Conservation (phyloP, 2,329 filamentous ascomycete species). For the Penicillium brevicompactum region DNA sequence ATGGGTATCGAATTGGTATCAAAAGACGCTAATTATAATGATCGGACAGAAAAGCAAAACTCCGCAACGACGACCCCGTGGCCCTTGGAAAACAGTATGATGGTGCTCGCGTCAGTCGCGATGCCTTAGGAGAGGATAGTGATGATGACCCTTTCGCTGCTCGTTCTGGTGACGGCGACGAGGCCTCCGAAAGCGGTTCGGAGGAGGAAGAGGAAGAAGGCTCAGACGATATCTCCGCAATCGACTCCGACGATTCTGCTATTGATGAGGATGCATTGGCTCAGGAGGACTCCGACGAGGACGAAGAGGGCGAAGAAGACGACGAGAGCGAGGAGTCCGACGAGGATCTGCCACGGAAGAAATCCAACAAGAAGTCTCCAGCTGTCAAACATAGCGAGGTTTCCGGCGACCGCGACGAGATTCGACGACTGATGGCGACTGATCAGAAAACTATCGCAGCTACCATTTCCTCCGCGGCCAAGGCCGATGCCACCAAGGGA, state of each 20-base stretch:
- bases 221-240: constrained; percentile 26
- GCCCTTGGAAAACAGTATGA: constrained; percentile 78
- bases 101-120: constrained; percentile 73
- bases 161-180: constrained; percentile 34
- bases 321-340: constrained; percentile 29
- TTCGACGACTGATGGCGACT: constrained; percentile 68
- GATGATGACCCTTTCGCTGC: constrained; percentile 50
- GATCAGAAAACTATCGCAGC: constrained; percentile 68
- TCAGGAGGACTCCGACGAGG: constrained; percentile 26
- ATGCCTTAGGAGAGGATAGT: constrained; percentile 62
- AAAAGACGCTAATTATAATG: constrained; percentile 12
- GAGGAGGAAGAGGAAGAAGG: constrained; percentile 18
- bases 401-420: constrained; percentile 55
- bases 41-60: constrained; percentile 69
- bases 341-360: constrained; percentile 26
- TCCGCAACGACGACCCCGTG: constrained; percentile 71
- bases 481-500: constrained; percentile 80
- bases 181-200: constrained; percentile 19
- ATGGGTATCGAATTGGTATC: constrained; percentile 1
- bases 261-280: constrained; percentile 19
- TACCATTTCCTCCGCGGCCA: constrained; percentile 66
- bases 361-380: constrained; percentile 19
- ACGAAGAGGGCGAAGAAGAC: constrained; percentile 32
- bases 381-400: constrained; percentile 1
- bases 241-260: constrained; percentile 13